Evolutionary conservation across 2,329 filamentous ascomycete genomes (phyloP).

Genomic region (Colletotrichum liaoningense): DNA sequence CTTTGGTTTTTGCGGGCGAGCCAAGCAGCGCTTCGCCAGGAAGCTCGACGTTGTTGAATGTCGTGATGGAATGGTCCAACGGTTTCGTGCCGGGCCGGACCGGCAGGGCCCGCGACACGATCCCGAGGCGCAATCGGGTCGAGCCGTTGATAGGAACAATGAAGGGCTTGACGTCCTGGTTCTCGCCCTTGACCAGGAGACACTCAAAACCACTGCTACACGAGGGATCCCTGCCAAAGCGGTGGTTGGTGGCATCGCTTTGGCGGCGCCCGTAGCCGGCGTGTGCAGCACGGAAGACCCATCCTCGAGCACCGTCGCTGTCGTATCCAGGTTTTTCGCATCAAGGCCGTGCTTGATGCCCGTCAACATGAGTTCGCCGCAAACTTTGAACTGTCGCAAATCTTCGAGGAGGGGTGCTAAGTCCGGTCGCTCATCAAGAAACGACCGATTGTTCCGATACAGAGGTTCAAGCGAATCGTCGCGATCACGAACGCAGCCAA

Average conservation of each 20-base stretch:
- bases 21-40: slow-evolving; percentile 42
- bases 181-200: not conserved
- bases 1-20: slow-evolving; percentile 10
- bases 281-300: not conserved
- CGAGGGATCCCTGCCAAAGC: not conserved
- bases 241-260: not conserved
- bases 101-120: slow-evolving; percentile 43
- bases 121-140: slow-evolving; percentile 41
- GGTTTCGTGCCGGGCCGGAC: slow-evolving; percentile 1
- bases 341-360: not conserved
- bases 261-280: not conserved
- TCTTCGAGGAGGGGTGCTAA: not conserved
- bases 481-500: not conserved
- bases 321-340: not conserved
- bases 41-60: slow-evolving; percentile 46
- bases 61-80: slow-evolving; percentile 46
- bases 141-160: not conserved
- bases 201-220: not conserved
- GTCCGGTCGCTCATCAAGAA: not conserved
- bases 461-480: not conserved
- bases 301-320: not conserved
- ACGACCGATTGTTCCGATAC: not conserved
- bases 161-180: not conserved
- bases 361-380: not conserved
- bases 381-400: not conserved